Base-by-base conservation (phyloP, 805 yeast genomes). In the Kazachstania psychrophila region DNA sequence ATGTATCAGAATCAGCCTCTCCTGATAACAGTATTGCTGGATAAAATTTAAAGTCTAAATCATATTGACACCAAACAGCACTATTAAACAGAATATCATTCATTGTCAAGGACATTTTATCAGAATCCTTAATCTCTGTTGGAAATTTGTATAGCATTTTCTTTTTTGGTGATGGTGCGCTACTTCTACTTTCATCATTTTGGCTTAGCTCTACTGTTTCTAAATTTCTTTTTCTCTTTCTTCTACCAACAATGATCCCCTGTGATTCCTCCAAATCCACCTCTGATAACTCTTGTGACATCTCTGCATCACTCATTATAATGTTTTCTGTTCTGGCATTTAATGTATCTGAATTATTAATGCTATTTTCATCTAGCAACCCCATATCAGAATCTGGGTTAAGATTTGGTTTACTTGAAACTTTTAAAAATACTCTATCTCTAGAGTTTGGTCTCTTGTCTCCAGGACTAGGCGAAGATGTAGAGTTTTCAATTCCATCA, bases 1-100 rank as follows among this genome's bases (percentile, higher is more conserved):
- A 40, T 5, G 13, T 25, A 12, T 25, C 29, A 4, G 25, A 18
- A 12, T 20, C 23, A 2, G 19, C 26, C 10, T 26, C 30, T 27
- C 41, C 37, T 12, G 43, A 41, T 5, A 59, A 33, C 1, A 74
- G 49, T 2, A 52, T 47, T 0, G 79, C 84, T 0, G 82, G 72
- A 43, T 69, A 74, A 52, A 64, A 64, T 31, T 66, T 43, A 30
- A 45, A 51, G 40, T 57, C 68, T 28, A 70, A 60, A 38, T 66
- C 64, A 43, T 66, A 68, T 12, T 65, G 62, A 10, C 73, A 75
- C 79, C 79, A 77, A 2, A 76, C 77, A 31, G 72, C 65, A 13
- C 51, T 49, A 14, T 46, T 48, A 35, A 53, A 60, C 1, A 41
- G 18, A 5, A 65, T 48, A 37, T 64, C 65, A 1, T 41, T 38